A percentile compares a stretch with the other conserved stretches of the same genome.
Evolutionary conservation across 2,329 filamentous ascomycete species (phyloP).

Genomic region (Nemania diffusa): DNA sequence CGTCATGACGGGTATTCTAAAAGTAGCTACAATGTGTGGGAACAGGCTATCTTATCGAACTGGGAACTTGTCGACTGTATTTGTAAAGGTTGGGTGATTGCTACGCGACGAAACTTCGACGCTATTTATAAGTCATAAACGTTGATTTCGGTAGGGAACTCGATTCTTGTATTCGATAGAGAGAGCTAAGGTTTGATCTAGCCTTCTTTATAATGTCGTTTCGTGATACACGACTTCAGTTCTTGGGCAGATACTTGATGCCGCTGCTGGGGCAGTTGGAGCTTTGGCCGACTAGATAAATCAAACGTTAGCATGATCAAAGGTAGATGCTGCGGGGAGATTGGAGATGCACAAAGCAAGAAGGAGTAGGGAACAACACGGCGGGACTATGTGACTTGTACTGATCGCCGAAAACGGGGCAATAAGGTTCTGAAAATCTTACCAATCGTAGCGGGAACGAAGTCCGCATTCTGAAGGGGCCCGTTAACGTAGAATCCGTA

Average conservation of each 20-base stretch:
- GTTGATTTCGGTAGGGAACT: not conserved
- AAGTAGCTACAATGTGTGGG: no score
- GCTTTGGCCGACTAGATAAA: conserved; percentile 61
- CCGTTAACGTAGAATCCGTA: conserved; percentile 72
- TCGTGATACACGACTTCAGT: not conserved
- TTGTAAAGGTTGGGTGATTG: not conserved
- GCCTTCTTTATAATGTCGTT: not conserved
- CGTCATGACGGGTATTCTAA: not conserved
- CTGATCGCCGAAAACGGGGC: not conserved
- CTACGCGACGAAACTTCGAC: not conserved
- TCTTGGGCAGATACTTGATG: conserved; percentile 74
- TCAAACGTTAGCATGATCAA: conserved; percentile 2
- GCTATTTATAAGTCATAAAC: not conserved
- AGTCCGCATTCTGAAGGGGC: conserved; percentile 69
- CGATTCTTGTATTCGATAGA: not conserved
- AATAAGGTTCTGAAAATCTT: not conserved
- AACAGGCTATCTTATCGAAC: no score
- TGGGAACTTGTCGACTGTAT: no score
- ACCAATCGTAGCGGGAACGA: conserved; percentile 59
- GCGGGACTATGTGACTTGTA: no score
- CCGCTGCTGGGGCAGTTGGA: conserved; percentile 70
- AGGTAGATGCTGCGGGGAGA: not conserved
- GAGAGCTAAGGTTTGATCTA: not conserved
- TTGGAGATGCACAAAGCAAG: not conserved
- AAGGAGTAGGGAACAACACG: not conserved